Evolutionary conservation across 1,284 basidiomycete genomes (phyloP).

Genomic region (Ustilago bromivora): DNA sequence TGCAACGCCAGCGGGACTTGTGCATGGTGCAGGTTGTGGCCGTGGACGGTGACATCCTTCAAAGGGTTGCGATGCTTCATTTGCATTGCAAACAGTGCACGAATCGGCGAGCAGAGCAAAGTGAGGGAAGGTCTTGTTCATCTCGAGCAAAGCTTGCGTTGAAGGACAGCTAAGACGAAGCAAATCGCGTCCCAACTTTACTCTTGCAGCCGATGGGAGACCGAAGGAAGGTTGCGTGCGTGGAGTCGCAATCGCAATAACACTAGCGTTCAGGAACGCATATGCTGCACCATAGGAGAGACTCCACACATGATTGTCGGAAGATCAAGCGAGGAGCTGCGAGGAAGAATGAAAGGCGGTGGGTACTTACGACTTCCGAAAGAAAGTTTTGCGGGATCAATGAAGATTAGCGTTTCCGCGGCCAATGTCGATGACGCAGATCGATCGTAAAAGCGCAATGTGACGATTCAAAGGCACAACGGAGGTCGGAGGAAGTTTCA

Average conservation of each 20-base stretch:
- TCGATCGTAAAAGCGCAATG: conserved; percentile 33
- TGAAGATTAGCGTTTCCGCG: neutral
- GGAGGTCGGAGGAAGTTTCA: neutral
- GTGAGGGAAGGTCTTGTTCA: neutral
- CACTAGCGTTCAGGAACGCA: neutral
- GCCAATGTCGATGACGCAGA: neutral
- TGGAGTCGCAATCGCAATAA: neutral
- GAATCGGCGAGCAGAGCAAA: neutral
- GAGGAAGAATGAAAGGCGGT: conserved; percentile 16
- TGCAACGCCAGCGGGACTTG: conserved; percentile 5
- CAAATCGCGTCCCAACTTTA: neutral
- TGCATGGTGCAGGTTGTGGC: neutral
- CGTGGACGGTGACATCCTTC: conserved; percentile 7
- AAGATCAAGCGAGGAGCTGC: neutral
- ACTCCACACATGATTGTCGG: neutral
- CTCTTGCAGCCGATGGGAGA: conserved; percentile 3
- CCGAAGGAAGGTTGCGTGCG: neutral
- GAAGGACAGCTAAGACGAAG: conserved; percentile 5
- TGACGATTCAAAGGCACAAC: neutral
- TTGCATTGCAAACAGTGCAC: neutral
- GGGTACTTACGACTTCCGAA: conserved; percentile 37
- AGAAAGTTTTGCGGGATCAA: conserved; percentile 2
- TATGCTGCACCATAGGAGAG: neutral
- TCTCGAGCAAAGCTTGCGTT: neutral
- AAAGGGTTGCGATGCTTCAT: conserved; percentile 9